phyloP scores from a whole-genome alignment of 192 early-diverging fungal species.

The Allomyces macrogynus region DNA sequence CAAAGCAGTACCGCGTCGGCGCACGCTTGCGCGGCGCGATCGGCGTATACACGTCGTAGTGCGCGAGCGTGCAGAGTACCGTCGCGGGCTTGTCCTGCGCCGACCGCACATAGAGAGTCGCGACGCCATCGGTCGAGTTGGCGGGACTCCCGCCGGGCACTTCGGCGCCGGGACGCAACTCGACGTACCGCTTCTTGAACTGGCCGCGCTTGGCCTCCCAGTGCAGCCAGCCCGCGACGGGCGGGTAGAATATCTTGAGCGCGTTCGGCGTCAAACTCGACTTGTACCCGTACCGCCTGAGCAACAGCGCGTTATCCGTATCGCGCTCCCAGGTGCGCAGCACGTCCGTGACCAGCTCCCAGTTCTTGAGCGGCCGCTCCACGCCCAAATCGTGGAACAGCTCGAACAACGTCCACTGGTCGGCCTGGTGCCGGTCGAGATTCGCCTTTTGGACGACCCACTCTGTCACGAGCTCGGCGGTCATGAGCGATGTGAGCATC shows the following conservation, averaged over 20 bases:
- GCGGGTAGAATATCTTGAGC: not conserved
- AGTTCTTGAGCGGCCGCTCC: slow-evolving; percentile 76
- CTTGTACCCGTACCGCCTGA: slow-evolving; percentile 50
- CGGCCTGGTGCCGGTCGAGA: slow-evolving; percentile 17
- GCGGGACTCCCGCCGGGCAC: not conserved
- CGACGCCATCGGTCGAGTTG: not conserved
- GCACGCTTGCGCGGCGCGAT: not conserved
- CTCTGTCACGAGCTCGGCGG: slow-evolving; percentile 45
- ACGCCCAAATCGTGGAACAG: slow-evolving; percentile 63
- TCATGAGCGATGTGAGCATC: slow-evolving; percentile 49
- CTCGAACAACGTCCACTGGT: slow-evolving; percentile 77
- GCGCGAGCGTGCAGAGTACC: not conserved
- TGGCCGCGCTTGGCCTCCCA: not conserved
- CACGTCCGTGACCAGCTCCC: slow-evolving; percentile 67
- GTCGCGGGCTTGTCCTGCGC: not conserved
- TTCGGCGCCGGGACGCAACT: not conserved
- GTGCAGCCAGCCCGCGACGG: not conserved
- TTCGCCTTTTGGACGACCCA: slow-evolving; percentile 40
- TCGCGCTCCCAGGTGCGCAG: slow-evolving; percentile 65
- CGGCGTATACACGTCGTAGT: not conserved
- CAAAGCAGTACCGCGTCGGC: not conserved
- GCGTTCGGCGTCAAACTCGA: slow-evolving; percentile 24
- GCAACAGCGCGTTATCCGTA: slow-evolving; percentile 50
- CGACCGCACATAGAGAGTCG: not conserved
- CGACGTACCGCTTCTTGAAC: not conserved